Base-by-base conservation (phyloP, 2,329 filamentous ascomycete species). In the Sporothrix pseudoabietina region DNA sequence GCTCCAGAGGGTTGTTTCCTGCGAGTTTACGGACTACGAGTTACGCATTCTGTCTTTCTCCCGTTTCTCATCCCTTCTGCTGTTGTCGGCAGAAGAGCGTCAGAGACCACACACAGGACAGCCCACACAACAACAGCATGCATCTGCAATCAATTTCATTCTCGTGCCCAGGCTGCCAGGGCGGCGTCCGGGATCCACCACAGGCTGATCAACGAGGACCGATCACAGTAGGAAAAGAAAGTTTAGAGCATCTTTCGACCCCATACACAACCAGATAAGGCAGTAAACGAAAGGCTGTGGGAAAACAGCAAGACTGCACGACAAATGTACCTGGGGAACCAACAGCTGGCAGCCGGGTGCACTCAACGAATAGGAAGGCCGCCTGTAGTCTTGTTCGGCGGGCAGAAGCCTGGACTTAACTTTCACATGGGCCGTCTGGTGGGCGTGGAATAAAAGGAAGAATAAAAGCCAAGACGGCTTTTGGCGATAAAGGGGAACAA, bases 401-500 rank as follows among this genome's bases (percentile, higher is more conserved):
- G 59, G 44, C 55, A 19, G 26, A 35, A 59, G 30, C 55, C 30
- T 65, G 59, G 59, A 65, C 59, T 65, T 44, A 44, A 65, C 59
- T 22, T 59, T 12, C n/a, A n/a, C n/a, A 26, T 32, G 4, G 44
- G 44, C 14, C 44, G 44, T 49, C 14, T 16, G 44, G 41, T 4
- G 9, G 22, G 9, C 26, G 19, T 54, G 52, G 22, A 26, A 54
- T n/a, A 26, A 19, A 49, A 26, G n/a, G 9, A 19, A 49, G 44
- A 49, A 19, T 10, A 49, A 49, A 49, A 54, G 44, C 44, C 44
- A 16, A 49, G 44, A 49, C 14, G 44, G 44, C 44, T 49, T 49
- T 6, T 49, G 44, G 44, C 44, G 44, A 49, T 49, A 19, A 49
- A 49, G 44, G 35, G 35, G 35, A 19, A 49, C 12, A 49, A 12